Evolutionary conservation across 768 basidiomycete genomes (phyloP).

Genomic region (Clitopilus passeckerianus): DNA sequence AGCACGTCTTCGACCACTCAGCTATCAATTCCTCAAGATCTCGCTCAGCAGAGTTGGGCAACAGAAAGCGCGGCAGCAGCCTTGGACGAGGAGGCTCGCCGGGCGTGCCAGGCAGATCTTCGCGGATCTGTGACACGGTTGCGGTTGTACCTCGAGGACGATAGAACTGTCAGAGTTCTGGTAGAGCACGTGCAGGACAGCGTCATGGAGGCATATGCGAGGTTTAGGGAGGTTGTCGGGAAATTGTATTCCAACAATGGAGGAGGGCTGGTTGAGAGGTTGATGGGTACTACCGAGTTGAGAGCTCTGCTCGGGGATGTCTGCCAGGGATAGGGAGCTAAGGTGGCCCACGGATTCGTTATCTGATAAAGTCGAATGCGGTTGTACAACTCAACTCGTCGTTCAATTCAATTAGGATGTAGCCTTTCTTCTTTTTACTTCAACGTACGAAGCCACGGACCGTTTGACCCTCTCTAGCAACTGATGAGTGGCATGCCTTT

Average conservation of each 20-base stretch:
- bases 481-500: neutral
- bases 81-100: slow-evolving; percentile 51
- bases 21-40: slow-evolving; percentile 12
- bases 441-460: too few relatives aligned
- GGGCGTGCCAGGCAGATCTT: slow-evolving; percentile 50
- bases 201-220: slow-evolving; percentile 69
- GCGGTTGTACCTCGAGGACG: slow-evolving; percentile 76
- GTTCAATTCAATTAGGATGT: too few relatives aligned
- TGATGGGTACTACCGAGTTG: slow-evolving; percentile 30
- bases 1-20: neutral
- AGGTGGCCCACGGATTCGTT: neutral
- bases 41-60: slow-evolving; percentile 43
- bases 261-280: slow-evolving; percentile 23
- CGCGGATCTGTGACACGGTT: slow-evolving; percentile 53
- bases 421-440: too few relatives aligned
- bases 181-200: slow-evolving; percentile 73
- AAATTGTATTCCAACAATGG: slow-evolving; percentile 32
- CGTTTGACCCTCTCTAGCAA: too few relatives aligned
- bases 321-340: slow-evolving; percentile 19
- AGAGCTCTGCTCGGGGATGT: slow-evolving; percentile 32
- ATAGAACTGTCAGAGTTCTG: slow-evolving; percentile 72
- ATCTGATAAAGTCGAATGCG: neutral
- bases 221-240: slow-evolving; percentile 62
- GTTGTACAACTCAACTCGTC: too few relatives aligned
- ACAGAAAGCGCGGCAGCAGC: slow-evolving; percentile 41